phyloP scores from a whole-genome alignment of 768 basidiomycete species.

The Austroboletus festivus region DNA sequence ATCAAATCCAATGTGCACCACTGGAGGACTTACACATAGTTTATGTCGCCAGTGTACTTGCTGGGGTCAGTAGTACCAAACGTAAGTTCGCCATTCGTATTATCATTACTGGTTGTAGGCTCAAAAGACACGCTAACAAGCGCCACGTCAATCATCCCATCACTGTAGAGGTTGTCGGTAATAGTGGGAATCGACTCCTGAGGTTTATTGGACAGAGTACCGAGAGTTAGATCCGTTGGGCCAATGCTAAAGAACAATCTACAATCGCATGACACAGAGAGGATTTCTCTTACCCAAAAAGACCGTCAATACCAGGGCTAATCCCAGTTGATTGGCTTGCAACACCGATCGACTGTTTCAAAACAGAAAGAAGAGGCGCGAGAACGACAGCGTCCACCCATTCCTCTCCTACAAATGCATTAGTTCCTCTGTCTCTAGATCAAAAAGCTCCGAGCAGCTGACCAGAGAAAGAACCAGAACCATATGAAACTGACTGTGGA shows the following conservation, averaged over 20 bases:
- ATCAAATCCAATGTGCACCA: no score
- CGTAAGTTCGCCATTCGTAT: conserved; percentile 51
- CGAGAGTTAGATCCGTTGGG: conserved; percentile 51
- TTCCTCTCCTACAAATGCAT: no score
- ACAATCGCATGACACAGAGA: not conserved
- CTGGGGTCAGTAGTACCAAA: conserved; percentile 40
- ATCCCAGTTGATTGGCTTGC: not conserved
- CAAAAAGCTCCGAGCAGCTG: no score
- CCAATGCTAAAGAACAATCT: conserved; percentile 45
- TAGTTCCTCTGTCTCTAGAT: no score
- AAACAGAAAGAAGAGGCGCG: not conserved
- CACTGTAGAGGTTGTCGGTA: conserved; percentile 48
- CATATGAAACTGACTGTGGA: not conserved
- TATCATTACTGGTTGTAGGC: conserved; percentile 35
- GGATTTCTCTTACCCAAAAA: conserved; percentile 9
- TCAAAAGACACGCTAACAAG: conserved; percentile 51
- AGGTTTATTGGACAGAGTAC: conserved; percentile 20
- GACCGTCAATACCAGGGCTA: not conserved
- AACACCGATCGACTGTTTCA: not conserved
- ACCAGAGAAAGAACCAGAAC: not conserved
- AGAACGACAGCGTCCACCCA: not conserved
- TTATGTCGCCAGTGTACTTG: conserved; percentile 36
- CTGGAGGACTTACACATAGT: conserved; percentile 42
- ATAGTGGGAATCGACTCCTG: conserved; percentile 47
- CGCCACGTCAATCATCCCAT: conserved; percentile 38